A percentile compares a stretch with the other conserved stretches of the same genome.
Evolutionary conservation across 352 stramenopile species (phyloP).

Genomic region (Phytopythium aichiense): DNA sequence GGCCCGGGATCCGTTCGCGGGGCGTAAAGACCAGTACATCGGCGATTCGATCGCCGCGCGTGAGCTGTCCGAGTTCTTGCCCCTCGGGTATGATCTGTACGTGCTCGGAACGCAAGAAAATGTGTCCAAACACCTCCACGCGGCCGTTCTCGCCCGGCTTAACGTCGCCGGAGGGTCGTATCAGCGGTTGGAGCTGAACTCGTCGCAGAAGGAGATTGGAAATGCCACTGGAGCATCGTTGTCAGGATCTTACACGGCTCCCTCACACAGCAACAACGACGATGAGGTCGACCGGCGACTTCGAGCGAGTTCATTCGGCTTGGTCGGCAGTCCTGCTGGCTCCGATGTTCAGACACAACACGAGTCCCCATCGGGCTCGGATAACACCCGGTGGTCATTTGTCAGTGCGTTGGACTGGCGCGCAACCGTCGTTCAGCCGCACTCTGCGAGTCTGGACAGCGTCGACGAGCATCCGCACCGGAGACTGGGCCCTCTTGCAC

Average conservation of each 20-base stretch:
- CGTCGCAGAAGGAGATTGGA: background rate
- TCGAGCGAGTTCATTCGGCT: conserved; percentile 12
- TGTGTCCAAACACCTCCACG: conserved; percentile 57
- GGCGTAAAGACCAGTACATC: conserved; percentile 33
- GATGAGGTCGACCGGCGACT: background rate
- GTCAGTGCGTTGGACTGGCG: conserved; percentile 3
- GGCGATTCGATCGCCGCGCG: conserved; percentile 30
- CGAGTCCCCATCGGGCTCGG: background rate
- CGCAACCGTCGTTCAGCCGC: background rate
- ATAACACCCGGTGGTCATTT: conserved; percentile 6
- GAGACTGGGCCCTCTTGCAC: too few species aligned
- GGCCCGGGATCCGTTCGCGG: conserved; percentile 51
- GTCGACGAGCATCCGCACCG: background rate
- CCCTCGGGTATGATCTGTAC: conserved; percentile 72
- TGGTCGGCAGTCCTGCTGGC: conserved; percentile 1
- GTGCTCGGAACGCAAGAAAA: conserved; percentile 72
- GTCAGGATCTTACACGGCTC: background rate
- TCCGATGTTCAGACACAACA: background rate
- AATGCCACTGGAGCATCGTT: background rate
- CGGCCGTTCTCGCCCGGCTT: conserved; percentile 42
- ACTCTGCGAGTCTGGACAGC: background rate
- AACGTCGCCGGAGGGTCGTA: conserved; percentile 21
- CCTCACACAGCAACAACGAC: background rate
- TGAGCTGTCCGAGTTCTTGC: conserved; percentile 40
- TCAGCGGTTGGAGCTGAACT: conserved; percentile 18